Evolutionary conservation across 2,329 filamentous ascomycete genomes (phyloP).

Genomic region (Aureobasidium sp.): DNA sequence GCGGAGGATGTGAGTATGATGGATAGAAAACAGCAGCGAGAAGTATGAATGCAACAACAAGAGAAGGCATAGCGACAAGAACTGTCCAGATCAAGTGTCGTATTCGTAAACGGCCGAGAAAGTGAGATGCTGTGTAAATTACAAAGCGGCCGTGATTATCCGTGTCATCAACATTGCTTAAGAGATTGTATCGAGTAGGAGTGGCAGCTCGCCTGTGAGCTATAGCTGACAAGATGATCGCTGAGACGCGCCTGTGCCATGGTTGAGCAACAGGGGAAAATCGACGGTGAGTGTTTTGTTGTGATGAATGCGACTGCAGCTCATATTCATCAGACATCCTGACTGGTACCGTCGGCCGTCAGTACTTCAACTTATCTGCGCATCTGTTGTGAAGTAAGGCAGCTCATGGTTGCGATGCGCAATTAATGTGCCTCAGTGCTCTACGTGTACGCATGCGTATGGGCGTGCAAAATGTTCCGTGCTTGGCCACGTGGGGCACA

Average conservation of each 20-base stretch:
- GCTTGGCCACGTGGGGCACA: neutral
- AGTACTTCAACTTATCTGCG: neutral
- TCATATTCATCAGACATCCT: neutral
- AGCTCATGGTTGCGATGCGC: neutral
- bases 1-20: slow-evolving; percentile 49
- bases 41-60: slow-evolving; percentile 26
- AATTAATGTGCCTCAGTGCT: no score
- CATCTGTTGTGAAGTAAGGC: neutral
- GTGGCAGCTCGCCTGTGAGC: neutral
- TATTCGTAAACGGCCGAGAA: neutral
- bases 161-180: neutral
- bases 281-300: neutral
- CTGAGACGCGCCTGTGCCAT: neutral
- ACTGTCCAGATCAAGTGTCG: neutral
- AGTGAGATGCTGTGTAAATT: neutral
- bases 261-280: neutral
- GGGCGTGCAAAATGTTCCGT: neutral
- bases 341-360: neutral
- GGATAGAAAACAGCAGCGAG: slow-evolving; percentile 45
- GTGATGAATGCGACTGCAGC: neutral
- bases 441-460: neutral
- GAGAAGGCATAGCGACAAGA: neutral
- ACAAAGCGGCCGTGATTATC: neutral
- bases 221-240: neutral
- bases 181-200: neutral